A percentile compares a stretch with the other conserved stretches of the same genome.
Evolutionary conservation across 352 stramenopile species (phyloP).

Genomic region (Peronospora belbahrii): DNA sequence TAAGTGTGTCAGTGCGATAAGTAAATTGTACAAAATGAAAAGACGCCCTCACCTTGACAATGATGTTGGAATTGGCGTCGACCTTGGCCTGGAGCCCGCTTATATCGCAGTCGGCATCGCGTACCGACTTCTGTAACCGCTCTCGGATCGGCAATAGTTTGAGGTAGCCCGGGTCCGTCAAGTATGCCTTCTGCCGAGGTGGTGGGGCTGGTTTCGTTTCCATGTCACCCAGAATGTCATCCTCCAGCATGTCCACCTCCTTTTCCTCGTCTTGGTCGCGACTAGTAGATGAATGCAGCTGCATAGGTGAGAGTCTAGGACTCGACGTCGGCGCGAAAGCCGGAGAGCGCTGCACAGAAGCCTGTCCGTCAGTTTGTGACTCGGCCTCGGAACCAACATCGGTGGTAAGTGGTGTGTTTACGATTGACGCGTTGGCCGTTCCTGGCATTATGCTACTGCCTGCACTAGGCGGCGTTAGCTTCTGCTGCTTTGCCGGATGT

Average conservation of each 20-base stretch:
- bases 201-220: slow-evolving; percentile 45
- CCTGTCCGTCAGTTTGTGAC: slow-evolving; percentile 41
- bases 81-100: slow-evolving; percentile 59
- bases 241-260: slow-evolving; percentile 68
- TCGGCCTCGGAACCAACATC: slow-evolving; percentile 61
- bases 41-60: slow-evolving; percentile 55
- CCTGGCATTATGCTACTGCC: slow-evolving; percentile 21
- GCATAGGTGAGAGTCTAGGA: slow-evolving; percentile 38
- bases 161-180: slow-evolving; percentile 58
- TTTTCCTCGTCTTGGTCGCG: slow-evolving; percentile 51
- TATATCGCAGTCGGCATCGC: slow-evolving; percentile 57
- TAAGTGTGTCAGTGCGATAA: slow-evolving; percentile 1
- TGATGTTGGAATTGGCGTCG: slow-evolving; percentile 68
- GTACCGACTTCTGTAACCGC: slow-evolving; percentile 57
- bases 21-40: background rate
- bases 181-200: slow-evolving; percentile 31
- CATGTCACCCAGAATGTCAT: slow-evolving; percentile 69
- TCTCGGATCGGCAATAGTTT: slow-evolving; percentile 55
- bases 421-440: slow-evolving; percentile 34
- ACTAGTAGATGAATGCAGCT: slow-evolving; percentile 7
- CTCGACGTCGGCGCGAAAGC: slow-evolving; percentile 50
- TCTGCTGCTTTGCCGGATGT: slow-evolving; percentile 36
- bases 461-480: slow-evolving; percentile 15
- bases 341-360: slow-evolving; percentile 61
- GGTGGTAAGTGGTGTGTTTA: slow-evolving; percentile 65